phyloP scores from a whole-genome alignment of 2,329 filamentous ascomycete species.

The Fusarium devonianum region DNA sequence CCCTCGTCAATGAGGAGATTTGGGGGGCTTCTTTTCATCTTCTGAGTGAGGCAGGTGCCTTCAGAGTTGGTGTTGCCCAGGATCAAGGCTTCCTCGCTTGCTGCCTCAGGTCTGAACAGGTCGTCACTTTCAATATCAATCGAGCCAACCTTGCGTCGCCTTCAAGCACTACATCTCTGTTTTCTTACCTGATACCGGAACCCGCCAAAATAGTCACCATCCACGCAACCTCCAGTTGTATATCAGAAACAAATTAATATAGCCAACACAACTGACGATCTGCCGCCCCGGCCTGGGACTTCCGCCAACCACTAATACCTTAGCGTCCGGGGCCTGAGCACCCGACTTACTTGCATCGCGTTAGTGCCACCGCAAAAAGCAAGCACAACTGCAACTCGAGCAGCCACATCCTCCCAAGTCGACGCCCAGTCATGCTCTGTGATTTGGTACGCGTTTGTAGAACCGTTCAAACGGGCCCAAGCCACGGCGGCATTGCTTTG shows the following conservation, averaged over 20 bases:
- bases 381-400: constrained; percentile 28
- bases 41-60: constrained; percentile 17
- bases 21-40: too few relatives aligned
- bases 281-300: constrained; percentile 14
- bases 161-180: too few relatives aligned
- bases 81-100: background rate
- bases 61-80: constrained; percentile 8
- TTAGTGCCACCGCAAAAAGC: constrained; percentile 40
- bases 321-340: constrained; percentile 20
- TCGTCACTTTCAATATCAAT: background rate
- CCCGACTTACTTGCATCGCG: constrained; percentile 35
- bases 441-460: constrained; percentile 6
- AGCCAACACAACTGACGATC: constrained; percentile 17
- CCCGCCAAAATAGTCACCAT: background rate
- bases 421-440: constrained; percentile 11
- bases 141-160: too few relatives aligned
- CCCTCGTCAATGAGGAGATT: too few relatives aligned
- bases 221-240: background rate
- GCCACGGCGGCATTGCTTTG: constrained; percentile 4
- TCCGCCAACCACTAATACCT: too few relatives aligned
- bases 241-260: background rate
- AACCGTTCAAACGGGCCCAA: too few relatives aligned
- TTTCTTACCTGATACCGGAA: too few relatives aligned
- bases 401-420: constrained; percentile 16
- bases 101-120: constrained; percentile 16